Percentiles rank a stretch among this genome's conserved stretches.
Evolutionary conservation across 768 basidiomycete genomes (phyloP).

Genomic region (Crepidotus variabilis): DNA sequence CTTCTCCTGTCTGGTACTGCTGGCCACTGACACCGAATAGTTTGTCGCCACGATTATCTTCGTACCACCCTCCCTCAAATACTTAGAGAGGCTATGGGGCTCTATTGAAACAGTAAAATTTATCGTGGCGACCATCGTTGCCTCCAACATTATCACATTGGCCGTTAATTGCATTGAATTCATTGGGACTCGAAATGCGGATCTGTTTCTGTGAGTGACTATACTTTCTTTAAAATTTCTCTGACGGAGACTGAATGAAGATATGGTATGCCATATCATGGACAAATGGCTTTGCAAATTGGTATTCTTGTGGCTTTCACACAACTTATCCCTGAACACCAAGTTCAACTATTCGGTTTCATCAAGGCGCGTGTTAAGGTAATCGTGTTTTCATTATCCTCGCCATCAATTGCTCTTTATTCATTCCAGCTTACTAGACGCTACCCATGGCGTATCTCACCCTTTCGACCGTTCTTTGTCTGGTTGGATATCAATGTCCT

Average conservation of each 20-base stretch:
- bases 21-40: slow-evolving; percentile 37
- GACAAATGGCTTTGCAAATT: slow-evolving; percentile 88
- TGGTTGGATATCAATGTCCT: slow-evolving; percentile 84
- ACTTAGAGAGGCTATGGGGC: slow-evolving; percentile 95
- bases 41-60: slow-evolving; percentile 72
- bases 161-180: slow-evolving; percentile 89
- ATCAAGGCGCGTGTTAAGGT: slow-evolving; percentile 90
- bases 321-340: slow-evolving; percentile 96
- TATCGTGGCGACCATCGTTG: slow-evolving; percentile 70
- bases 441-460: slow-evolving; percentile 95
- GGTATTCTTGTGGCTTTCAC: slow-evolving; percentile 94
- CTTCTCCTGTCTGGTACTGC: neutral
- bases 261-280: slow-evolving; percentile 86
- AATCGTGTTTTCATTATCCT: slow-evolving; percentile 9
- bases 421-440: slow-evolving; percentile 42
- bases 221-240: slow-evolving; percentile 5
- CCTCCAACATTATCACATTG: slow-evolving; percentile 86
- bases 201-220: slow-evolving; percentile 68
- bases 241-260: slow-evolving; percentile 33
- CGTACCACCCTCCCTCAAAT: slow-evolving; percentile 80
- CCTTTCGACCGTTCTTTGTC: slow-evolving; percentile 79
- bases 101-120: slow-evolving; percentile 83
- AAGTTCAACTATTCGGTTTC: slow-evolving; percentile 87
- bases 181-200: slow-evolving; percentile 61
- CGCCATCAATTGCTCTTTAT: neutral